Evolutionary conservation across 768 basidiomycete genomes (phyloP), one percentile per base, ranked within the genome.

Genomic region (Aureoboletus auriporus): DNA sequence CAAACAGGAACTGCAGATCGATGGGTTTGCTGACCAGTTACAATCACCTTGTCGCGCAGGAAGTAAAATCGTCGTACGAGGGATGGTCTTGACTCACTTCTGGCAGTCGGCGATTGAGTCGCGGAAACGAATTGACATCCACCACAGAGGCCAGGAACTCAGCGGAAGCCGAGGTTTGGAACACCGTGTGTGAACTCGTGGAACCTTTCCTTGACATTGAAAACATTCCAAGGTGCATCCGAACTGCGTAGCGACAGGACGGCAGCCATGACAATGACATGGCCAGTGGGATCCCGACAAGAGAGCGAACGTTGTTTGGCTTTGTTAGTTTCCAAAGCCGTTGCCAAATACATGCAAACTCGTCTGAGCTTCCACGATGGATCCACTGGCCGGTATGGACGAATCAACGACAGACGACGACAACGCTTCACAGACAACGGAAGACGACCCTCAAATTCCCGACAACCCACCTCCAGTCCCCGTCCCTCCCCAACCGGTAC

Each of bases 371-470:
- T 27, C n/a, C 31, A 49, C 14, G 26, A 64, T 58, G 52, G 60
- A 64, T 16, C 55, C 59, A 8, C 50, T 41, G 11, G 56, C 59
- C 13, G 58, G 46, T 9, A 54, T 58, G 49, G 75, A 77, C 27
- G 75, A 77, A 46, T 75, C 75, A 1, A 73, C 75, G 0, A 74
- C 75, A 5, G 76, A 78, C 49, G 76, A 79, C 42, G 77, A 89
- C 57, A 82, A 79, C 28, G 83, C 83, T 2, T 91, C 88, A 6
- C 87, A 91, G 57, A 87, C 87, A 1, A 91, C 89, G 4, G 89
- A 91, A 67, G 89, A 91, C 53, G 89, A 91, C 47, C 86, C 86
- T 16, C 83, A 86, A 61, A 70, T 89, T 7, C 86, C 86, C 3
- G 79, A 84, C 57, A 75, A 79, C 41, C 75, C 75, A 40, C 70